Conservation (phyloP, 495 filamentous ascomycete genomes). For the Articulospora tetracladia region DNA sequence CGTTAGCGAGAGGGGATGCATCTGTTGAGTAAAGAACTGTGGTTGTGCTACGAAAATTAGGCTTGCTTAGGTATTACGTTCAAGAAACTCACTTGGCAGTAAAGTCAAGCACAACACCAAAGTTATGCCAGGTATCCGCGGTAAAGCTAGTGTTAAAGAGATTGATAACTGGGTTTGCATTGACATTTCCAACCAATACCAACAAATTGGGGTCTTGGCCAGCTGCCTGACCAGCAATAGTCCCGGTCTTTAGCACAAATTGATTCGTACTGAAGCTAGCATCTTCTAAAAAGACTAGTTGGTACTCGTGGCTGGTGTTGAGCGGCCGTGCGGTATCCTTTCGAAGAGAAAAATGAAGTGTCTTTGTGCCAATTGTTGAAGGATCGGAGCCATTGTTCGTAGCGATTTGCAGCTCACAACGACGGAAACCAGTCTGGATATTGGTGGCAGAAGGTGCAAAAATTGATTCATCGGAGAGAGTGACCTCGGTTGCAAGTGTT, state of each 20-base stretch:
- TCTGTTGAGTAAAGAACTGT: constrained; percentile 37
- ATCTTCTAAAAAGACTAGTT: constrained; percentile 45
- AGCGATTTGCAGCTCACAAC: constrained; percentile 41
- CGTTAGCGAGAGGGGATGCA: constrained; percentile 27
- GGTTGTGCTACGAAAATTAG: constrained; percentile 28
- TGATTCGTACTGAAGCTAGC: constrained; percentile 44
- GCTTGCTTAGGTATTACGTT: not conserved
- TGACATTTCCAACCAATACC: constrained; percentile 36
- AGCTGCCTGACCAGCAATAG: constrained; percentile 30
- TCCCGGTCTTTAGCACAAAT: constrained; percentile 45
- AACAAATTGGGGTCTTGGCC: constrained; percentile 33
- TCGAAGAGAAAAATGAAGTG: constrained; percentile 44
- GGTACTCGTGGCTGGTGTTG: constrained; percentile 45
- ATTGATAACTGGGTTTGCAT: constrained; percentile 27
- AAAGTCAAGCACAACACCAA: constrained; percentile 43
- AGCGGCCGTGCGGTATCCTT: constrained; percentile 37
- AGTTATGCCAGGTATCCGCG: constrained; percentile 39
- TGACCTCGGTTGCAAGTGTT: constrained; percentile 29
- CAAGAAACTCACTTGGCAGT: constrained; percentile 30
- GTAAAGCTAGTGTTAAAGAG: constrained; percentile 38
- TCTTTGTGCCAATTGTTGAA: constrained; percentile 39
- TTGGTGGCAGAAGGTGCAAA: constrained; percentile 35
- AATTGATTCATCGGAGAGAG: constrained; percentile 39
- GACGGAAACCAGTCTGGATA: constrained; percentile 43
- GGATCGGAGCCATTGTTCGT: constrained; percentile 41